phyloP scores from a whole-genome alignment of 768 basidiomycete genomes.

The Auricularia sp. region DNA sequence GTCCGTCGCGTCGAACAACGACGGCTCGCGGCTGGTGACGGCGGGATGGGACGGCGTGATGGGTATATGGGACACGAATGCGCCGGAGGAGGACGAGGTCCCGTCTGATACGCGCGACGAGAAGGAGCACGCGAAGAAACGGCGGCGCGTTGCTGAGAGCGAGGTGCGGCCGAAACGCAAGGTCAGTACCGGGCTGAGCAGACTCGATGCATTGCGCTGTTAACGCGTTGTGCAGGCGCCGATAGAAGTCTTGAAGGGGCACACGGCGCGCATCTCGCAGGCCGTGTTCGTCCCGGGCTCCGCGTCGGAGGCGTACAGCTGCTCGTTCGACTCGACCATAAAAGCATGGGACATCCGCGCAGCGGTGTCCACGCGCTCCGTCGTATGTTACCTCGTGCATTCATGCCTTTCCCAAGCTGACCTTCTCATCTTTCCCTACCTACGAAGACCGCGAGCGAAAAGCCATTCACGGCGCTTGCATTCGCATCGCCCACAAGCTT shows the following conservation, averaged over 20 bases:
- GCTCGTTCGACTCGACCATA: slow-evolving; percentile 85
- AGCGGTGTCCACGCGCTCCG: slow-evolving; percentile 59
- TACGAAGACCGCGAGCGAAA: slow-evolving; percentile 53
- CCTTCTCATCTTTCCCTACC: background rate
- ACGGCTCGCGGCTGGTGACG: slow-evolving; percentile 62
- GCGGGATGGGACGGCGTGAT: slow-evolving; percentile 82
- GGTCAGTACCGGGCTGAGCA: too few species aligned
- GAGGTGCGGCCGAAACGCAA: slow-evolving; percentile 40
- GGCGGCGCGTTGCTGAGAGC: slow-evolving; percentile 39
- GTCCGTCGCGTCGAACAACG: slow-evolving; percentile 44
- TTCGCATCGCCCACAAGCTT: slow-evolving; percentile 34
- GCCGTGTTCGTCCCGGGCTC: slow-evolving; percentile 40
- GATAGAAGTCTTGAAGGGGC: slow-evolving; percentile 63
- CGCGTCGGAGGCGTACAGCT: slow-evolving; percentile 48
- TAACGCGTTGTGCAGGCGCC: slow-evolving; percentile 38
- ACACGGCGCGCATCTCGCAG: slow-evolving; percentile 71
- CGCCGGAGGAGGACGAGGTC: slow-evolving; percentile 58
- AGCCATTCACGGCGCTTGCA: slow-evolving; percentile 61
- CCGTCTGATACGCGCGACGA: slow-evolving; percentile 30
- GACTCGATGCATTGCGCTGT: too few species aligned
- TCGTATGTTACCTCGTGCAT: slow-evolving; percentile 35
- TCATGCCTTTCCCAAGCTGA: background rate
- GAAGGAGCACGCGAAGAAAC: slow-evolving; percentile 47
- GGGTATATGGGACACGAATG: slow-evolving; percentile 64
- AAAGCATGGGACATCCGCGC: slow-evolving; percentile 78